Base-by-base conservation (phyloP, 2,329 filamentous ascomycete species). In the Xylaria sp. region DNA sequence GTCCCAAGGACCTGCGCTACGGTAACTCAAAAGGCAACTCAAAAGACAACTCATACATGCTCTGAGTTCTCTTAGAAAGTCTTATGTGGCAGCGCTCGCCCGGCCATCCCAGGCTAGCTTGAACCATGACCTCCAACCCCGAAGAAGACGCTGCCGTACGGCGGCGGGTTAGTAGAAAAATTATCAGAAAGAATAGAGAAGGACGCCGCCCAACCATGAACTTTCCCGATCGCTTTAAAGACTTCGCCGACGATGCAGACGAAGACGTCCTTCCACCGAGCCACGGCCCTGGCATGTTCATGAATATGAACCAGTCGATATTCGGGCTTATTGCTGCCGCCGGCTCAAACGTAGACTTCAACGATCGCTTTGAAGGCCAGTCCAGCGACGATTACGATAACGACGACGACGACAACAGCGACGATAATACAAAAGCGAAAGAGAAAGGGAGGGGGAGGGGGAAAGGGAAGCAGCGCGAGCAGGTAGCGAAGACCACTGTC, bases 241-340 rank as follows among this genome's bases (percentile, higher is more conserved):
- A 84, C 53, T 72, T 77, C 49, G 82, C 79, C 69, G 85, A 84
- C 63, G 81, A 86, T 65, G 80, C 80, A 36, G 84, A 86, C 51
- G 83, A 87, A 71, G 83, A 85, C 42, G 79, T 84, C 49, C 71
- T 81, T 51, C 79, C 79, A 4, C 79, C 82, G 1, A 77, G 74
- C 9, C 81, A 83, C 63, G 81, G 80, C 42, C 79, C 81, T 15
- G 81, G 84, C 69, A 82, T 86, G 77, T 85, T 86, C 65, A 83
- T 88, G 80, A 93, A 94, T 75, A 93, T 97, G 89, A 96, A 97
- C 79, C 94, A 97, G 83, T 96, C 93, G 71, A 90, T 98, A 62
- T 97, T 97, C 78, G 94, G 93, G 61, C 88, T 98, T 80, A 94
- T 98, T 72, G 92, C 94, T 6, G 93, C 93, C 17, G 93, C 93